Conservation (phyloP, 352 stramenopile genomes). For the Phytophthora europaea region DNA sequence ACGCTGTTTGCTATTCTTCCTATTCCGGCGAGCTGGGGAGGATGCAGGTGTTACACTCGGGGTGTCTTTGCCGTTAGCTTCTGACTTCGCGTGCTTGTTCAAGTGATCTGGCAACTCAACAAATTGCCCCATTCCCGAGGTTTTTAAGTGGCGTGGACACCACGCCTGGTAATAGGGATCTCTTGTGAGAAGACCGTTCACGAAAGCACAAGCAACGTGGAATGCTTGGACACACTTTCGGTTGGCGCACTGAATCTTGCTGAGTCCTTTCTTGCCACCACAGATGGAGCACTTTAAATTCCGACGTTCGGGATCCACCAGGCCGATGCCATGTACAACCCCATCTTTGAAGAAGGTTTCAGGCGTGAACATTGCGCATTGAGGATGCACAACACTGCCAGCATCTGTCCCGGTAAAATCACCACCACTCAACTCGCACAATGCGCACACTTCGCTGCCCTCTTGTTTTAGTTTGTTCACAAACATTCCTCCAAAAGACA, state of each 20-base stretch:
- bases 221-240: constrained; percentile 73
- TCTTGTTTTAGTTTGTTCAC: constrained; percentile 85
- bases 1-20: constrained; percentile 31
- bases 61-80: constrained; percentile 4
- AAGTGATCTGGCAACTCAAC: constrained; percentile 78
- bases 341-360: constrained; percentile 86
- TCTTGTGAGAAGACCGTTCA: constrained; percentile 71
- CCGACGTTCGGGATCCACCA: constrained; percentile 62
- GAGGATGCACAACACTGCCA: constrained; percentile 70
- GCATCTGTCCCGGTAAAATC: constrained; percentile 82
- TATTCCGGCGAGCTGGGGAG: constrained; percentile 17
- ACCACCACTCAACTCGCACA: constrained; percentile 82
- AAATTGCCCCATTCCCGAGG: constrained; percentile 66
- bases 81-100: constrained; percentile 33
- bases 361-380: constrained; percentile 87
- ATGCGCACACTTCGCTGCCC: constrained; percentile 67
- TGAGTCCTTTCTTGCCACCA: constrained; percentile 66
- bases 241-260: constrained; percentile 83
- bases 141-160: constrained; percentile 83
- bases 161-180: constrained; percentile 80
- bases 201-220: constrained; percentile 80
- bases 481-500: constrained; percentile 77
- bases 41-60: constrained; percentile 15
- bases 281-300: constrained; percentile 73
- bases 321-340: constrained; percentile 66